phyloP scores from a whole-genome alignment of 495 filamentous ascomycete genomes.

The Astrothelium subdiscretum region DNA sequence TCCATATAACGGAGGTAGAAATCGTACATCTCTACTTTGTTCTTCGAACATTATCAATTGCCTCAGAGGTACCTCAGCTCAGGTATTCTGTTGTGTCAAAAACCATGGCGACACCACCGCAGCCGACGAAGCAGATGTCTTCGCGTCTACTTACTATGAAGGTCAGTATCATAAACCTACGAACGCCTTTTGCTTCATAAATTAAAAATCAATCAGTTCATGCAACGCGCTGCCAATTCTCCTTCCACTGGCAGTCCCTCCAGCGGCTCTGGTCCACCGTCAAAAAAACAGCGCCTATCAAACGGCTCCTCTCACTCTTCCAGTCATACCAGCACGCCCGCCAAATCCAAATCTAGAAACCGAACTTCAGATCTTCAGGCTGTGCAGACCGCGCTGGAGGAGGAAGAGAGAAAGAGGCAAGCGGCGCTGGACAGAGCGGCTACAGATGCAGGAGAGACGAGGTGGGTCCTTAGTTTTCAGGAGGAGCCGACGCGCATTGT shows the following conservation, averaged over 20 bases:
- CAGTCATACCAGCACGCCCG: slow-evolving; percentile 11
- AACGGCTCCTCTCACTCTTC: slow-evolving; percentile 16
- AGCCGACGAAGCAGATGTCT: slow-evolving; percentile 64
- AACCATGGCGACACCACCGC: slow-evolving; percentile 26
- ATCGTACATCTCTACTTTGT: too few species aligned
- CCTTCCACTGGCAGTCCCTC: slow-evolving; percentile 11
- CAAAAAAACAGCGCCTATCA: slow-evolving; percentile 38
- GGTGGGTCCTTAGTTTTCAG: slow-evolving; percentile 65
- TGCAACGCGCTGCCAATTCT: slow-evolving; percentile 75
- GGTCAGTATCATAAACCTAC: slow-evolving; percentile 25
- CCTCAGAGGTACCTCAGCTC: too few species aligned
- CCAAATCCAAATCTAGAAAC: slow-evolving; percentile 15
- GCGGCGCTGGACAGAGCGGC: slow-evolving; percentile 60
- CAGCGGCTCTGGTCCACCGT: slow-evolving; percentile 30
- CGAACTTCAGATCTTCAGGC: slow-evolving; percentile 33
- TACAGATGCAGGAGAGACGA: slow-evolving; percentile 67
- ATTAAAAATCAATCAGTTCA: slow-evolving; percentile 47
- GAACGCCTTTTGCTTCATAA: slow-evolving; percentile 4
- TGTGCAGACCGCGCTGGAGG: slow-evolving; percentile 57
- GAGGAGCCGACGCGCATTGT: slow-evolving; percentile 13
- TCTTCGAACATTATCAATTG: too few species aligned
- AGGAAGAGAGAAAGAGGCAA: slow-evolving; percentile 62
- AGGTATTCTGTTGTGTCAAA: background rate
- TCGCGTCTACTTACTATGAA: slow-evolving; percentile 90
- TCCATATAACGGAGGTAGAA: too few species aligned